These are phyloP conservation scores for Phylloporus sp. DNA, from an alignment of 768 basidiomycete genomes.

Conservation along the genomic window DNA sequence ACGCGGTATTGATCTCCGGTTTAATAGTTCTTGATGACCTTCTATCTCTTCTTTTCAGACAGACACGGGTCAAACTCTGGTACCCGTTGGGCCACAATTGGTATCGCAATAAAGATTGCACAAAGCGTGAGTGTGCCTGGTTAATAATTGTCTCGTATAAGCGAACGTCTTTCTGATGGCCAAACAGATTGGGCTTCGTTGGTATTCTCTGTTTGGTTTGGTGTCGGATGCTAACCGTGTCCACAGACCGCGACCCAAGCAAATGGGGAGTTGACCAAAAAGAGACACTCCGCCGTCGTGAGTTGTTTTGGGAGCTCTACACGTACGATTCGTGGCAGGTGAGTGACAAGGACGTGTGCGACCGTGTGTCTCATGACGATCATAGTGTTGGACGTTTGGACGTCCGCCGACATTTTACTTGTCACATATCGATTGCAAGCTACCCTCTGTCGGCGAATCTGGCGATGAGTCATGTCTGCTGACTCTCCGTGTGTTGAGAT, in stretches of 20 bases:
- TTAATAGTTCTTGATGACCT: conserved; percentile 62
- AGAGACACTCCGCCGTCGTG: conserved; percentile 60
- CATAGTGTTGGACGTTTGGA: conserved; percentile 66
- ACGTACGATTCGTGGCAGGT: conserved; percentile 37
- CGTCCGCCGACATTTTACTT: conserved; percentile 66
- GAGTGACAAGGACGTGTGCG: not conserved
- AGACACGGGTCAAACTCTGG: conserved; percentile 64
- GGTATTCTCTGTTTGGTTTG: conserved; percentile 24
- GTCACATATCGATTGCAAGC: conserved; percentile 63
- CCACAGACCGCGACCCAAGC: conserved; percentile 64
- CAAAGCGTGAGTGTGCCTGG: conserved; percentile 54
- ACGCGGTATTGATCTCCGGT: conserved; percentile 29
- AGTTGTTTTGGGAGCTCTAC: conserved; percentile 62
- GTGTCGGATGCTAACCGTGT: conserved; percentile 4
- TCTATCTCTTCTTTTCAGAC: conserved; percentile 65
- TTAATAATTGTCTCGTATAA: conserved; percentile 1
- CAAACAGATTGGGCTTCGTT: conserved; percentile 65
- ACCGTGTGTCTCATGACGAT: conserved; percentile 20
- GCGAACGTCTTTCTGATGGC: conserved; percentile 3
- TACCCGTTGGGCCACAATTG: conserved; percentile 65
- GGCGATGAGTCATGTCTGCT: conserved; percentile 56
- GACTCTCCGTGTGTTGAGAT: not conserved
- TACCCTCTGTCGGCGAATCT: conserved; percentile 48
- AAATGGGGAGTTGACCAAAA: conserved; percentile 54
- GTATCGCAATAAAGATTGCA: conserved; percentile 64